Percentiles rank a stretch among this genome's conserved stretches.
Conservation (phyloP, 306 rosid species). For the Dalbergia cultrata region DNA sequence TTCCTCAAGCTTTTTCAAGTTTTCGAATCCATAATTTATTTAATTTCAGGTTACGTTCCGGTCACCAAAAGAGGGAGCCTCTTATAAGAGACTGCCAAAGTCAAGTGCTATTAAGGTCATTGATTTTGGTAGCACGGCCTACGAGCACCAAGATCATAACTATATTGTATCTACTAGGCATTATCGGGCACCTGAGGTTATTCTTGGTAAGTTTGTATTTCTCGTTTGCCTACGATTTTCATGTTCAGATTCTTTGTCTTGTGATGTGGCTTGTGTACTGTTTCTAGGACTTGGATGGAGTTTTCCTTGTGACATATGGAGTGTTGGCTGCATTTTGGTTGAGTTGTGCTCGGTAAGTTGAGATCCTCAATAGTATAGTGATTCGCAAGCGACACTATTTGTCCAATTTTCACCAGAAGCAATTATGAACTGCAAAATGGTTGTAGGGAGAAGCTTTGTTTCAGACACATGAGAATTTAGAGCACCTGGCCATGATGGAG, state of each 20-base stretch:
- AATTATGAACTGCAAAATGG: not conserved
- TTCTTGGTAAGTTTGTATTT: conserved; percentile 58
- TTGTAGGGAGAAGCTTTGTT: conserved; percentile 79
- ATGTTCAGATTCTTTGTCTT: not conserved
- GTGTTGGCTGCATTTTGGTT: conserved; percentile 81
- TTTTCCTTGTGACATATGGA: conserved; percentile 80
- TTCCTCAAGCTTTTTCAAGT: not conserved
- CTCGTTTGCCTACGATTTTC: not conserved
- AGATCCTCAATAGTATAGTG: not conserved
- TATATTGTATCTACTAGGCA: conserved; percentile 91
- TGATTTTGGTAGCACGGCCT: conserved; percentile 91
- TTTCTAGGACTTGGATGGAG: conserved; percentile 75
- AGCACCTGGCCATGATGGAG: conserved; percentile 89
- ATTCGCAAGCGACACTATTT: not conserved
- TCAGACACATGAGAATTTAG: conserved; percentile 82
- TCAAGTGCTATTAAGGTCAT: conserved; percentile 84
- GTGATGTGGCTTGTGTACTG: not conserved
- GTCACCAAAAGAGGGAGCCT: conserved; percentile 59
- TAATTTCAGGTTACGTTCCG: conserved; percentile 61
- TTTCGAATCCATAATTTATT: not conserved
- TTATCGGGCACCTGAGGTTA: conserved; percentile 89
- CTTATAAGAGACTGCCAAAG: conserved; percentile 76
- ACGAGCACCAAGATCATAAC: conserved; percentile 78
- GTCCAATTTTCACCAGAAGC: not conserved
- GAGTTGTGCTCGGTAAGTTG: conserved; percentile 73